Evolutionary conservation across 2,329 filamentous ascomycete genomes (phyloP), one percentile per base, ranked within the genome.

Genomic region (Sclerotinia sclerotiorum): DNA sequence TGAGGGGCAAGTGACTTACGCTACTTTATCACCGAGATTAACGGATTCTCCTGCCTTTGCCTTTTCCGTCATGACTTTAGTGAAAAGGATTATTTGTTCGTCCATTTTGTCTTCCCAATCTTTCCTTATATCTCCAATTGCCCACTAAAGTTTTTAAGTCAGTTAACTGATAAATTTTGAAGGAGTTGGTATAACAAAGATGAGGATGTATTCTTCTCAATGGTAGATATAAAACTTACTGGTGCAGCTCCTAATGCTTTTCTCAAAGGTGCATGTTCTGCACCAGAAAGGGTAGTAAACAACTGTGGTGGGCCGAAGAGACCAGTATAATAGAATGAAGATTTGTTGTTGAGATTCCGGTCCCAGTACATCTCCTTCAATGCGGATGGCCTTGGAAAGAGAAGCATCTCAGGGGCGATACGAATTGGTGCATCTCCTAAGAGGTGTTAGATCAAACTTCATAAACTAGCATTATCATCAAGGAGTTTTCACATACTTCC

Each of bases 291-390:
- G n/a, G 64, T 15, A 42, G 42, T n/a, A 15, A 66, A 66, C 11
- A 81, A 63, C 51, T 76, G 74, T 0, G 76, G 76, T 6, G 79
- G 79, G 0, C 80, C 79, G 0, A 81, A 70, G 0, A 76, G 74
- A 3, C 79, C 79, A 10, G 76, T 78, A 6, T 74, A 75, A 68
- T 81, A 81, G 11, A 80, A 68, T 1, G 71, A 70, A 1, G 73
- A 68, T 63, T 81, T 81, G 19, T 71, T 69, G 68, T 82, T 81
- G 54, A 74, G 78, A 32, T 75, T 74, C 2, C 77, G 73, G 42
- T 79, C 77, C 76, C 79, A 78, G 72, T 81, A 81, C 61, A 82
- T 81, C 39, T 80, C 77, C 67, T 77, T 79, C 19, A 80, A 68
- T 0, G 80, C 72, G 2, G 77, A 77, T 3, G 78, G 73, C 2